Conservation (phyloP, 768 basidiomycete species). For the Candolleomyces eurysporus region DNA sequence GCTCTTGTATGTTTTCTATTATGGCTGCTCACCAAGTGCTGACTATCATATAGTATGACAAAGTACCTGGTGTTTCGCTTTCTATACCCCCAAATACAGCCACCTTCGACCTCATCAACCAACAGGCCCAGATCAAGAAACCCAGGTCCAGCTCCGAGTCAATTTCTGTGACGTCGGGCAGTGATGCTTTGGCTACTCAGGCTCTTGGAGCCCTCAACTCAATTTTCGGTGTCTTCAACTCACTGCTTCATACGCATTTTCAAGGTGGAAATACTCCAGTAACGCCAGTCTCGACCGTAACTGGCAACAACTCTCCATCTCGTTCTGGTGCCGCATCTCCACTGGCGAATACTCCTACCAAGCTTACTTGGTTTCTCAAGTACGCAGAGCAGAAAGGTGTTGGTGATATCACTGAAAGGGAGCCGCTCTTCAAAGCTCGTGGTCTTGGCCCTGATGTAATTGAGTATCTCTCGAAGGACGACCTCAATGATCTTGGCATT, state of each 20-base stretch:
- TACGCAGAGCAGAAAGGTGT: not conserved
- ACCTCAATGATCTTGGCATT: not conserved
- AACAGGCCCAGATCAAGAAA: not conserved
- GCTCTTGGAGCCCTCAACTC: not conserved
- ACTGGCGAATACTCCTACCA: not conserved
- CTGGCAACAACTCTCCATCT: not conserved
- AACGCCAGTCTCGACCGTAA: not conserved
- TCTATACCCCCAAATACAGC: not conserved
- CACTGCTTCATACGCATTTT: not conserved
- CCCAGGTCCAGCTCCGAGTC: not conserved
- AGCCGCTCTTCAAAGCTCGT: not conserved
- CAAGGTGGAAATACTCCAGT: not conserved
- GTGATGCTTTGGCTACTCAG: too few relatives aligned
- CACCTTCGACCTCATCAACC: not conserved
- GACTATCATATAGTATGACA: too few relatives aligned
- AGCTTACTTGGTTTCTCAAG: not conserved
- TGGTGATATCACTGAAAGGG: not conserved
- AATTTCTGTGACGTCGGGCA: too few relatives aligned
- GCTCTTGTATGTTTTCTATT: not conserved
- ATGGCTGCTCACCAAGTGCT: too few relatives aligned
- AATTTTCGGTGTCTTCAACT: not conserved
- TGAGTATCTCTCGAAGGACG: not conserved
- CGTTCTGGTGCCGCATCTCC: not conserved
- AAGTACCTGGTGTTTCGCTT: too few relatives aligned
- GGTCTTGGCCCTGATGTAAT: not conserved